Evolutionary conservation across 2,329 filamentous ascomycete genomes (phyloP), one percentile per base, ranked within the genome.

Genomic region (Claviceps maximensis): DNA sequence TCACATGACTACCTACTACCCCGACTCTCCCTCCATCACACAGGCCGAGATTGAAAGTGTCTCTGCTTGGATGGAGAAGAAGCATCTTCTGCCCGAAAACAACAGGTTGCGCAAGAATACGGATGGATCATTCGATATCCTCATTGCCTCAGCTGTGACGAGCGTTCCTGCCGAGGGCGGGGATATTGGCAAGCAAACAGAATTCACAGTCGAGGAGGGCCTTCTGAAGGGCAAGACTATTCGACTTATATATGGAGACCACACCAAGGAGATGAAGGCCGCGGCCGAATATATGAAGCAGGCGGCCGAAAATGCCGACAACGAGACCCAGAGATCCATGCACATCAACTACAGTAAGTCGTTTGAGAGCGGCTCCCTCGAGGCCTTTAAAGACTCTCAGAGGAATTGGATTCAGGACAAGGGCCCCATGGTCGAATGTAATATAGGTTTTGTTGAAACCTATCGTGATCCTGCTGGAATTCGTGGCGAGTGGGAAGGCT

Each of bases 391-490:
- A 68, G 80, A 91, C 63, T 84, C 83, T 58, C 87, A 93, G 67
- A 77, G 86, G 58, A 79, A 78, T 61, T 93, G 88, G 88, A 88
- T 93, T 58, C 81, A 83, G 62, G 87, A 94, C 65, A 87, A 89
- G 66, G 83, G 84, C 21, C 88, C 88, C 4, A 81, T 79, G 69
- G 80, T 94, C 36, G 87, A 93, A 68, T 84, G 78, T 46, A 89
- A 91, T 65, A 78, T 91, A 59, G 87, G 87, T 1, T 93, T 93
- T 63, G 85, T 93, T 50, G 87, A 93, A 71, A 89, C 87, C 0
- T 93, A 93, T 66, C 76, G 87, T 60, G 88, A 94, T 63, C 88
- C 88, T 31, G 83, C 86, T 55, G 87, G 88, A 55, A 80, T 89
- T 33, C 78, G 87, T 57, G 87, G 84, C 55, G 88, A 93, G 65